Percentiles rank a stretch among this genome's conserved stretches.
These are phyloP conservation scores for Clavispora fructus DNA, from an alignment of 805 yeast species.

Conservation along the genomic window DNA sequence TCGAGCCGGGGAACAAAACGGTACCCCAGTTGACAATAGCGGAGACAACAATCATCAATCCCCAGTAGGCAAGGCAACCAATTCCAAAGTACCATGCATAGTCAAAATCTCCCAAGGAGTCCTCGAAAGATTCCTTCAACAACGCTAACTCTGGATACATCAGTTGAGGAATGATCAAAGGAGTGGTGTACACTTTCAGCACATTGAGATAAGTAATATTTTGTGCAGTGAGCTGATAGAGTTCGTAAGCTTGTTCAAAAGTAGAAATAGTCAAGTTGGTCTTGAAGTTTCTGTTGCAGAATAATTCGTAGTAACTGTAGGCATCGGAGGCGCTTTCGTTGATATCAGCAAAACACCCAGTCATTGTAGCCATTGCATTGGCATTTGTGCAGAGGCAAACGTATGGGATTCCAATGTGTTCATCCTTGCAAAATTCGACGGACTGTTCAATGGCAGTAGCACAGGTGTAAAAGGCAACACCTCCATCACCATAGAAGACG, in stretches of 20 bases:
- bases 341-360: constrained; percentile 3
- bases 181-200: constrained; percentile 1
- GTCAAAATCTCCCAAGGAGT: constrained; percentile 34
- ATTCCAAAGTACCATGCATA: constrained; percentile 32
- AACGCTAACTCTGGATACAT: constrained; percentile 17
- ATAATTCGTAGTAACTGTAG: constrained; percentile 1
- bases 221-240: constrained; percentile 10
- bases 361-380: background rate
- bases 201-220: constrained; percentile 10
- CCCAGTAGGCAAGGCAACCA: constrained; percentile 48
- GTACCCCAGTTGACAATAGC: constrained; percentile 38
- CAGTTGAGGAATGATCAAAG: constrained; percentile 4
- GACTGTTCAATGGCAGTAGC: background rate
- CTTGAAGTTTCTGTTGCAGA: background rate
- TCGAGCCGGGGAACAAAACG: constrained; percentile 33
- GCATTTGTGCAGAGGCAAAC: background rate
- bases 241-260: constrained; percentile 34
- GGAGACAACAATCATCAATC: constrained; percentile 35
- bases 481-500: background rate
- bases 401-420: background rate
- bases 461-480: background rate
- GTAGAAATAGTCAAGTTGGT: constrained; percentile 70
- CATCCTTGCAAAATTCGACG: background rate
- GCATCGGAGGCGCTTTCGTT: constrained; percentile 2
- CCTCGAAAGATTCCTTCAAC: constrained; percentile 15